Base-by-base conservation (phyloP, 306 rosid genomes). In the Vicia villosa region DNA sequence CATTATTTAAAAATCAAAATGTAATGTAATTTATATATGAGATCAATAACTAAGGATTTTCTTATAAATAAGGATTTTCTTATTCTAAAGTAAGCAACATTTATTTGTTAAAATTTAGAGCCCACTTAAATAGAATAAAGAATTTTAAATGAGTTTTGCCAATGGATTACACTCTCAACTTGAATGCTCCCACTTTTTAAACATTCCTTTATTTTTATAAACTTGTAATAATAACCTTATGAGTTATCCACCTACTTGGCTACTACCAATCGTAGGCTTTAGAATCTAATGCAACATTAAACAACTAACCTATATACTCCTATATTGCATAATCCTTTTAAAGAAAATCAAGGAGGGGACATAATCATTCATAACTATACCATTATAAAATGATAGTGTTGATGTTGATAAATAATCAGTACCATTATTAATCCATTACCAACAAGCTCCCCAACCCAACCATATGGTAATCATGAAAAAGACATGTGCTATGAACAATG, bases 381-480 rank as follows among this genome's bases (percentile, higher is more conserved):
- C 14, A 57, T 57, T 6, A 55, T 24, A 22, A 13, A 24, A 24
- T 55, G 16, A 40, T 40, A 10, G 38, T 8, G 8, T 7, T 7
- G 38, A 34, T 34, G 38, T 34, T 6, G 38, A 34, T 34, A 34
- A 34, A 34, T 34, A 34, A 34, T 34, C 8, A 32, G 6, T 32
- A 6, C 37, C 37, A 32, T 28, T 28, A 28, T 4, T 22, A 47
- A 14, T 24, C 14, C 37, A 43, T 42, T 34, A 50, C 34, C 43
- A 19, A 49, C 12, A 17, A 50, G 20, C 17, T 11, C 61, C 46
- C n/a, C 6, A 1, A 2, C 28, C 41, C 8, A 66, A 46, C 45
- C 30, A 32, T 8, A 55, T 9, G 49, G 14, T 8, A 45, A 62
- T 73, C 22, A 62, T 62, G 43, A 63, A 63, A 37, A 38, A 51